Percentiles rank a stretch among this genome's conserved stretches.
Evolutionary conservation across 257 asterid species (phyloP).

Genomic region (Petrea volubilis): DNA sequence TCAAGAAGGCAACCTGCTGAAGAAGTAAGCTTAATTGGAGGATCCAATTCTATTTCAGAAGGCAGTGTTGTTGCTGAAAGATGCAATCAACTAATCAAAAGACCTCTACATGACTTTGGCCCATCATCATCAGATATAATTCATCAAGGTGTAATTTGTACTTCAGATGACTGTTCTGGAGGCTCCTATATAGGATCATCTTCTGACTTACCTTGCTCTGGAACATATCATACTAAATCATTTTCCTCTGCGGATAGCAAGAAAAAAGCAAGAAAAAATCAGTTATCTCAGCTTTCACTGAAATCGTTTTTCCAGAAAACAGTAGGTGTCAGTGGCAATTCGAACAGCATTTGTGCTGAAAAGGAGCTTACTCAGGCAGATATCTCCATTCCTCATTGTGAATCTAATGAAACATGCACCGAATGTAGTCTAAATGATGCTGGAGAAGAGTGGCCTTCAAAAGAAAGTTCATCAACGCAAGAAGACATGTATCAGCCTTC

Average conservation of each 20-base stretch:
- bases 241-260: slow-evolving; percentile 38
- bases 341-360: slow-evolving; percentile 31
- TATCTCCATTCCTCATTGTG: slow-evolving; percentile 32
- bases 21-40: slow-evolving; percentile 41
- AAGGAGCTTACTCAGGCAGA: slow-evolving; percentile 40
- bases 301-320: slow-evolving; percentile 70
- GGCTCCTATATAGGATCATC: slow-evolving; percentile 29
- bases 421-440: slow-evolving; percentile 34
- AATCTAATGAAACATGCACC: slow-evolving; percentile 28
- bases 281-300: slow-evolving; percentile 85
- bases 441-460: slow-evolving; percentile 31
- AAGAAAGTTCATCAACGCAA: slow-evolving; percentile 28
- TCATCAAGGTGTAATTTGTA: slow-evolving; percentile 27
- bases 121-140: slow-evolving; percentile 31
- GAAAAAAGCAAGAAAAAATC: slow-evolving; percentile 62
- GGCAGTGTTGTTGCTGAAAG: slow-evolving; percentile 28
- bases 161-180: slow-evolving; percentile 31
- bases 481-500: slow-evolving; percentile 39
- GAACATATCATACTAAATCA: slow-evolving; percentile 31
- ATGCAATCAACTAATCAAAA: slow-evolving; percentile 37
- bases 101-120: slow-evolving; percentile 31
- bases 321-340: slow-evolving; percentile 28
- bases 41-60: slow-evolving; percentile 43
- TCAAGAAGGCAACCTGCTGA: slow-evolving; percentile 54
- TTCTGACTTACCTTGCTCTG: slow-evolving; percentile 25